These are phyloP conservation scores for Fusarium tjaetaba DNA, from an alignment of 2,329 filamentous ascomycete genomes.

Conservation along the genomic window DNA sequence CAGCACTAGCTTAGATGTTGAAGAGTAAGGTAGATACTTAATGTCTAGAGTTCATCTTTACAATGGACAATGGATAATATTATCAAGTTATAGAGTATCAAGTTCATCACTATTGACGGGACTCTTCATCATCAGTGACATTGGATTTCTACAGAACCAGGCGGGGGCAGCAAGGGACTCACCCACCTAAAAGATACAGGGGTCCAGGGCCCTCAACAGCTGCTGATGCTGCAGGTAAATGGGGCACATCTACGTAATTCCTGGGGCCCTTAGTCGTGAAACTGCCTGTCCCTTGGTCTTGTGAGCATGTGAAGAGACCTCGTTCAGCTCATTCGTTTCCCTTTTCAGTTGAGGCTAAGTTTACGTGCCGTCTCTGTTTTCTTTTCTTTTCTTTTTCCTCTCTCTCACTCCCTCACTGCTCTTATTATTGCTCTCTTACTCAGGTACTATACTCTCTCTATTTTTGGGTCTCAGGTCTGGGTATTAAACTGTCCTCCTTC, in stretches of 20 bases:
- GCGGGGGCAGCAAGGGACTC: slow-evolving; percentile 23
- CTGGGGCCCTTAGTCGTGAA: slow-evolving; percentile 22
- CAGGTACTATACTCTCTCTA: not conserved
- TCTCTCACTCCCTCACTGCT: not conserved
- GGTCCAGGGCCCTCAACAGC: slow-evolving; percentile 14
- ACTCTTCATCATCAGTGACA: not conserved
- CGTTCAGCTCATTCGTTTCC: not conserved
- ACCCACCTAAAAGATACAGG: slow-evolving; percentile 5
- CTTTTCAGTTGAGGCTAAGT: not conserved
- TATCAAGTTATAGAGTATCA: not conserved
- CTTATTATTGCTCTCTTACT: not conserved
- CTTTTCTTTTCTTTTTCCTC: not conserved
- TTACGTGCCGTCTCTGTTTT: not conserved
- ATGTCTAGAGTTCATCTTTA: not conserved
- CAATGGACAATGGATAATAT: no score
- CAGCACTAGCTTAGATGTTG: not conserved
- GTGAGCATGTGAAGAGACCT: slow-evolving; percentile 39
- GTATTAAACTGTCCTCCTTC: not conserved
- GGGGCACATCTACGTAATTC: slow-evolving; percentile 34
- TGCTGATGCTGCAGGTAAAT: slow-evolving; percentile 25
- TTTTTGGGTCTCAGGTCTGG: slow-evolving; percentile 17
- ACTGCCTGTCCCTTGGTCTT: slow-evolving; percentile 22
- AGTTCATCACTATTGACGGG: not conserved
- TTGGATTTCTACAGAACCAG: not conserved
- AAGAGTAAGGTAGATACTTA: not conserved